Evolutionary conservation across 1,284 basidiomycete genomes (phyloP), one percentile per base, ranked within the genome.

Genomic region (Neotropicomus parvogracilis): DNA sequence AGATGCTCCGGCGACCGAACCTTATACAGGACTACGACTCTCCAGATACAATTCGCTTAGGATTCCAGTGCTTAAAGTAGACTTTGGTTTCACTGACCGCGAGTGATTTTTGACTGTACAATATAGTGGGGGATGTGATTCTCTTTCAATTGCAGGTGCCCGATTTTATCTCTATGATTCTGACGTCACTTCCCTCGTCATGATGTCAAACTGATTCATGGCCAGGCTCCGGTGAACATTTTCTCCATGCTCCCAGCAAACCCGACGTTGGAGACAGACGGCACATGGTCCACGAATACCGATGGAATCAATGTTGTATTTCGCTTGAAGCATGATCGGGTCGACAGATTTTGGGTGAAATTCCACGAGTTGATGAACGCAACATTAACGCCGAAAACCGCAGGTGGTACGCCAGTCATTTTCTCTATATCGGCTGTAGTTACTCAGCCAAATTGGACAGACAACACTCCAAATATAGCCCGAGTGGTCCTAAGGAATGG

Each of bases 241-340:
- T 48, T 37, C 19, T 46, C 46, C 14, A 46, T 48, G 34, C 46
- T 48, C 29, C 42, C 46, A 31, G 35, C 34, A 32, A 48, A 48
- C 17, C 34, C 46, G 3, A 38, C 28, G 3, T 19, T 46, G 21
- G 21, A 20, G 28, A 13, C 13, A 1, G 29, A 48, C 35, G 46
- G 42, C 21, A 46, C 13, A 9, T 48, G 43, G 27, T 26, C 28
- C 10, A 32, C 46, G 26, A 32, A 46, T 20, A 17, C 5, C 2
- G 46, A 43, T 16, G 46, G 42, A 10, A 46, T 48, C 9, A 43
- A 48, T 14, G 10, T 48, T 6, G 46, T 48, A 20, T 48, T 48
- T 17, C 46, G 46, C 13, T 16, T 48, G 43, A 48, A 46, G 12
- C 42, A 38, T 13, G 35, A 48, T 19, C 46, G 42, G 6, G 42